Conservation (phyloP, 345 rosid genomes). For the Moricandia moricandioides region DNA sequence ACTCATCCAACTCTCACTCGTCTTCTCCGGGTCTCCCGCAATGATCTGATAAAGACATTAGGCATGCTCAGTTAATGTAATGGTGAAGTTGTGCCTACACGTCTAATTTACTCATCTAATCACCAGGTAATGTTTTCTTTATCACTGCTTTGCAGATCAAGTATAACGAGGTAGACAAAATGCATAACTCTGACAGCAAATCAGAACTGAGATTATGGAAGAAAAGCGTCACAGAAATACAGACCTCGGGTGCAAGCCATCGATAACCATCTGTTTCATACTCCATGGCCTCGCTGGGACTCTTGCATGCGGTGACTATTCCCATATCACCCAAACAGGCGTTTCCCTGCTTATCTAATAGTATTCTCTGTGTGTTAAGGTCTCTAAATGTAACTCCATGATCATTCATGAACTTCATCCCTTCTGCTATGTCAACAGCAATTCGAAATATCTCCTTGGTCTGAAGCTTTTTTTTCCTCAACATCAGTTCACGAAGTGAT, state of each 20-base stretch:
- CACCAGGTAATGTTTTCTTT: neutral
- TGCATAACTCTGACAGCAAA: neutral
- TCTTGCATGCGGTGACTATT: conserved; percentile 80
- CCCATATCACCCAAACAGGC: conserved; percentile 93
- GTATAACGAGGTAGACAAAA: neutral
- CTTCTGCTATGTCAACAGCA: conserved; percentile 80
- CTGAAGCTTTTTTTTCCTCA: conserved; percentile 81
- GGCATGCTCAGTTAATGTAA: conserved; percentile 42
- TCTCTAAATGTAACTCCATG: conserved; percentile 80
- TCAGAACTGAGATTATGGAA: neutral
- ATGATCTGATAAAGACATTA: conserved; percentile 60
- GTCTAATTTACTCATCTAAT: neutral
- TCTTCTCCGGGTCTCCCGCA: conserved; percentile 90
- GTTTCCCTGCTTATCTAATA: conserved; percentile 78
- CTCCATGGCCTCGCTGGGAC: conserved; percentile 76
- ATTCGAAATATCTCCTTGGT: conserved; percentile 70
- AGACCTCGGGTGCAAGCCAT: conserved; percentile 98
- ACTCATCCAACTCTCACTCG: conserved; percentile 94
- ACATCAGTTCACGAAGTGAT: conserved; percentile 65
- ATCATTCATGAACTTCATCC: conserved; percentile 75
- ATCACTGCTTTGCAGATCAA: neutral
- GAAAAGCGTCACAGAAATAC: conserved; percentile 33
- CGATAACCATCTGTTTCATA: conserved; percentile 99
- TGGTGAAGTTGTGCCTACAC: conserved; percentile 36
- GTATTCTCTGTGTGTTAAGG: conserved; percentile 80